phyloP scores from a whole-genome alignment of 805 yeast genomes.

The Diddensiella santjacobensis region DNA sequence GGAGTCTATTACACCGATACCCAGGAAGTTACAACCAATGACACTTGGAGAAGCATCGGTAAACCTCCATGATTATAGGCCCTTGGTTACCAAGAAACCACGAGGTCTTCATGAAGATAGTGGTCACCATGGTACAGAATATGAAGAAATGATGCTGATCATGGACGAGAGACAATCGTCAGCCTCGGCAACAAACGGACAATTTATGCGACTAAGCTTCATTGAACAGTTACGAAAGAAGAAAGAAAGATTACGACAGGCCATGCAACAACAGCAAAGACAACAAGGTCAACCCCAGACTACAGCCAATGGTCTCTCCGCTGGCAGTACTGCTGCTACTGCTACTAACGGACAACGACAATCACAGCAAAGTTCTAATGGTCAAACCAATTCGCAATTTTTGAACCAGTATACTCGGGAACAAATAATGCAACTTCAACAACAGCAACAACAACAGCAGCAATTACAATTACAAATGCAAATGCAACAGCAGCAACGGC shows the following conservation, averaged over 20 bases:
- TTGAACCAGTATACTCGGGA: slow-evolving; percentile 7
- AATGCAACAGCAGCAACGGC: slow-evolving; percentile 19
- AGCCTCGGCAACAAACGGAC: slow-evolving; percentile 44
- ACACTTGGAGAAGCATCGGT: slow-evolving; percentile 14
- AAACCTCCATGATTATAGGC: slow-evolving; percentile 25
- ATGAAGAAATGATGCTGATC: slow-evolving; percentile 83
- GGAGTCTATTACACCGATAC: background rate
- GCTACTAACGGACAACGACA: slow-evolving; percentile 25
- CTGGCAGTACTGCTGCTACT: background rate
- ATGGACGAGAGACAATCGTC: slow-evolving; percentile 45
- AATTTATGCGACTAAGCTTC: slow-evolving; percentile 81
- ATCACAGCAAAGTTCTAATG: background rate
- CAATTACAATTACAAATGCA: slow-evolving; percentile 29
- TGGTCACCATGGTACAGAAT: slow-evolving; percentile 69
- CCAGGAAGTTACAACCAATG: slow-evolving; percentile 26
- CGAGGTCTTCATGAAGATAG: slow-evolving; percentile 61
- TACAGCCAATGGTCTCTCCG: slow-evolving; percentile 18
- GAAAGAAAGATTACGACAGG: slow-evolving; percentile 49
- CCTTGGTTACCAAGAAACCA: slow-evolving; percentile 36
- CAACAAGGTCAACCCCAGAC: slow-evolving; percentile 19
- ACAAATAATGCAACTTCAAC: slow-evolving; percentile 14
- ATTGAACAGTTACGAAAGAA: slow-evolving; percentile 81
- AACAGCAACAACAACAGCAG: slow-evolving; percentile 21
- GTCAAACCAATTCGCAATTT: slow-evolving; percentile 16
- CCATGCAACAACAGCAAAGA: slow-evolving; percentile 20